These are phyloP conservation scores for Wakefieldia striispora DNA, from an alignment of 768 basidiomycete species.

Conservation along the genomic window DNA sequence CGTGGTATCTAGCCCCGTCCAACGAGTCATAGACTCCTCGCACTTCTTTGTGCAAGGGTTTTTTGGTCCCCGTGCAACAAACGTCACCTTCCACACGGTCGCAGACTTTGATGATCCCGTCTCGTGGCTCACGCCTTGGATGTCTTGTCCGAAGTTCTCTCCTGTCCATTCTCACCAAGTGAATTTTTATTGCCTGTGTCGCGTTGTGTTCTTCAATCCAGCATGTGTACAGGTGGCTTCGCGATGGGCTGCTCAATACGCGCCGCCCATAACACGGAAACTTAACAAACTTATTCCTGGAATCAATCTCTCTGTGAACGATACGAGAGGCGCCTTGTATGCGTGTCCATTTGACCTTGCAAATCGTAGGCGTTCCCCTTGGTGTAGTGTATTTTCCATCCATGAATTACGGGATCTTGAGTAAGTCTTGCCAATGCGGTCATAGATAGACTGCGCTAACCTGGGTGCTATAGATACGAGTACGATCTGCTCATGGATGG, in stretches of 20 bases:
- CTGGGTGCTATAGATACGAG: too few species aligned
- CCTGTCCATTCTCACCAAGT: slow-evolving; percentile 4
- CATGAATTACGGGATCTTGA: slow-evolving; percentile 37
- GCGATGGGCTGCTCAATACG: slow-evolving; percentile 35
- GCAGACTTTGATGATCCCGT: slow-evolving; percentile 35
- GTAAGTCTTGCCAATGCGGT: slow-evolving; percentile 21
- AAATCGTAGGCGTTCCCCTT: slow-evolving; percentile 35
- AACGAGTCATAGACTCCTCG: slow-evolving; percentile 38
- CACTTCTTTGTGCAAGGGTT: slow-evolving; percentile 41
- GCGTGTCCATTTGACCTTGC: slow-evolving; percentile 43
- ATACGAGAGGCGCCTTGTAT: slow-evolving; percentile 41
- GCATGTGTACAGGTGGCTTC: slow-evolving; percentile 14
- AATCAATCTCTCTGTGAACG: slow-evolving; percentile 31
- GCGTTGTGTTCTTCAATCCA: neutral
- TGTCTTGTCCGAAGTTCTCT: slow-evolving; percentile 33
- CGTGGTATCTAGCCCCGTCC: slow-evolving; percentile 12
- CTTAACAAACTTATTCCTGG: slow-evolving; percentile 35
- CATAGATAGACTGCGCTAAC: neutral
- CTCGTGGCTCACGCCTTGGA: slow-evolving; percentile 43
- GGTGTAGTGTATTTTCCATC: slow-evolving; percentile 38
- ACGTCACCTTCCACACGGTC: slow-evolving; percentile 30
- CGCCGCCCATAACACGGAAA: slow-evolving; percentile 34
- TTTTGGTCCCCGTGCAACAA: slow-evolving; percentile 33
- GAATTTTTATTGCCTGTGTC: neutral
- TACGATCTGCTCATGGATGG: too few species aligned